Base-by-base conservation (phyloP, 2,329 filamentous ascomycete species). In the Leptographium procerum region DNA sequence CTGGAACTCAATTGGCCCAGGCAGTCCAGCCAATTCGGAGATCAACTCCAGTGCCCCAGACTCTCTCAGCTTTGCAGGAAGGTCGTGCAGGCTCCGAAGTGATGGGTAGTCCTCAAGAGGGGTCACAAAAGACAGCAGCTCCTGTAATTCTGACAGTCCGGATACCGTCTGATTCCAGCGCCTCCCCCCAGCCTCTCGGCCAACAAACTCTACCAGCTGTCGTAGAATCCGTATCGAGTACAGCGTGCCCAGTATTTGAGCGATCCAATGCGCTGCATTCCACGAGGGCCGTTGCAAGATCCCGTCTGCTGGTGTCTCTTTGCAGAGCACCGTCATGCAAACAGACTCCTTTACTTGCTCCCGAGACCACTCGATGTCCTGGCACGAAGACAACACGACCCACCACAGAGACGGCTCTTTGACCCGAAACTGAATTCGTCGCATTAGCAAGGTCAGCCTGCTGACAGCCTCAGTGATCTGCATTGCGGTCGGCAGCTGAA, bases 151-250 rank as follows among this genome's bases (percentile, higher is more conserved):
- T 4, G 19, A 13, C 26, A 50, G 31, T 43, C 29, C 16, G 8
- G 29, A 11, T 3, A 43, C 9, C 22, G 57, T 29, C n/a, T 50
- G 22, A n/a, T 26, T 5, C 43, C 26, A n/a, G n/a, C 47, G 48
- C 22, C 4, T 31, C 14, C 10, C 19, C 11, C 53, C 26, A 1
- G 43, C 22, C 7, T 52, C 45, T 8, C n/a, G 29, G 19, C 43
- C 14, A 13, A 74, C 56, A 10, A 72, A 65, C 28, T 71, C 71
- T 2, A 79, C 61, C 4, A 83, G 66, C 65, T 84, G 81, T 60
- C 71, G 70, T 24, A 79, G 66, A 61, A 83, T 79, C 50, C 83
- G 76, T 1, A 87, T 66, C 0, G 84, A 87, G 65, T 87, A 88
- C 7, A 82, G 69, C 0, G 77, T 73, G 5, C 80, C 81, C 57